A percentile compares a stretch with the other conserved stretches of the same genome.
These are phyloP conservation scores for Candida methanosorbosa DNA, from an alignment of 805 yeast species.

Conservation along the genomic window DNA sequence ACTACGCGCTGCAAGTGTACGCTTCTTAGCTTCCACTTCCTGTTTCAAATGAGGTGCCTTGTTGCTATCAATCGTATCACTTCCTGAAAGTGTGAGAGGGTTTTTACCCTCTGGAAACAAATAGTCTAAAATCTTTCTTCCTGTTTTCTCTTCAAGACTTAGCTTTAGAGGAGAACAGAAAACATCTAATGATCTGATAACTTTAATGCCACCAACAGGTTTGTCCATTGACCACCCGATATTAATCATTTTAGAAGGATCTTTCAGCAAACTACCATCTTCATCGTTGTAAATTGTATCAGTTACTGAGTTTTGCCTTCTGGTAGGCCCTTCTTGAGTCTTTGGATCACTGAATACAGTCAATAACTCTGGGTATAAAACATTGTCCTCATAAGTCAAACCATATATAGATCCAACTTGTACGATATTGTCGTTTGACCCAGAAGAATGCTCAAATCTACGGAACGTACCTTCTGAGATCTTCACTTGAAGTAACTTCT, in stretches of 20 bases:
- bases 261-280: constrained; percentile 8
- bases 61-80: not conserved
- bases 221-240: constrained; percentile 71
- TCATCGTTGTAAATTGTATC: constrained; percentile 6
- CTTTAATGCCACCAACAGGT: constrained; percentile 88
- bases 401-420: constrained; percentile 59
- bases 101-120: constrained; percentile 44
- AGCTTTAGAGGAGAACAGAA: constrained; percentile 58
- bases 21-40: not conserved
- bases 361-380: constrained; percentile 64
- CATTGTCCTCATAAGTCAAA: constrained; percentile 47
- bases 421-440: constrained; percentile 56
- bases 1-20: not conserved
- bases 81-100: not conserved
- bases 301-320: constrained; percentile 9
- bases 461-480: constrained; percentile 53
- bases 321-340: constrained; percentile 6
- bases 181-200: constrained; percentile 57
- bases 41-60: constrained; percentile 3
- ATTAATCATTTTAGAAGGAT: constrained; percentile 26
- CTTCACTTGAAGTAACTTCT: constrained; percentile 54
- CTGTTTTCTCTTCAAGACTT: constrained; percentile 65
- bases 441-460: constrained; percentile 55
- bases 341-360: constrained; percentile 33
- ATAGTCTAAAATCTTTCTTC: constrained; percentile 54